These are phyloP conservation scores for Fragilaria crotonensis DNA, from an alignment of 108 stramenopile genomes.

Conservation along the genomic window DNA sequence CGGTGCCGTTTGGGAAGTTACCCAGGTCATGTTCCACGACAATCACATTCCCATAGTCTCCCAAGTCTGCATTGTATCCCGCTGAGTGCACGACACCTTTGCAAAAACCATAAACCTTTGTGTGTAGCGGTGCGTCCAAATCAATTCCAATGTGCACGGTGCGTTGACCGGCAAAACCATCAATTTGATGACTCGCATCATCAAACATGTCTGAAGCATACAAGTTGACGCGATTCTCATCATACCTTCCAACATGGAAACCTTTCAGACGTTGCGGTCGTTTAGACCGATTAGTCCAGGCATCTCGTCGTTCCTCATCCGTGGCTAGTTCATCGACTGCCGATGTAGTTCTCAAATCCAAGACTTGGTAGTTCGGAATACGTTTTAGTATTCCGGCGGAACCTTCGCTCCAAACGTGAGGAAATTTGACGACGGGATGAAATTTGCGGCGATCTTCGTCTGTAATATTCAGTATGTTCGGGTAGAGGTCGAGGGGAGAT, in stretches of 20 bases:
- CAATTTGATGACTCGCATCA: slow-evolving; percentile 22
- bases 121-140: slow-evolving; percentile 66
- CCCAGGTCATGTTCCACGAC: slow-evolving; percentile 59
- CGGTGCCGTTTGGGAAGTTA: not conserved
- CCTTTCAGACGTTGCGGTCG: slow-evolving; percentile 4
- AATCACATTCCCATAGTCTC: slow-evolving; percentile 80
- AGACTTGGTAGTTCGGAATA: slow-evolving; percentile 10
- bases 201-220: slow-evolving; percentile 66
- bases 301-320: not conserved
- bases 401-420: slow-evolving; percentile 2
- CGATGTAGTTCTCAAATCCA: slow-evolving; percentile 10
- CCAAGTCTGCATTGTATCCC: slow-evolving; percentile 69
- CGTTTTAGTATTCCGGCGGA: not conserved
- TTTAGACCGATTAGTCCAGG: not conserved
- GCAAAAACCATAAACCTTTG: slow-evolving; percentile 56
- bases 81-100: slow-evolving; percentile 63
- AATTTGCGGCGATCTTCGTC: slow-evolving; percentile 41
- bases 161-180: slow-evolving; percentile 39
- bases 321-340: slow-evolving; percentile 2
- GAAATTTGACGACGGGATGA: slow-evolving; percentile 56
- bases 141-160: slow-evolving; percentile 79
- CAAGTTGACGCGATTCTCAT: slow-evolving; percentile 63
- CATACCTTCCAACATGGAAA: slow-evolving; percentile 62
- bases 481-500: slow-evolving; percentile 22
- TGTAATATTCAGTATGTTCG: slow-evolving; percentile 52